Base-by-base conservation (phyloP, 2,329 filamentous ascomycete genomes). In the Aspergillus proliferans region DNA sequence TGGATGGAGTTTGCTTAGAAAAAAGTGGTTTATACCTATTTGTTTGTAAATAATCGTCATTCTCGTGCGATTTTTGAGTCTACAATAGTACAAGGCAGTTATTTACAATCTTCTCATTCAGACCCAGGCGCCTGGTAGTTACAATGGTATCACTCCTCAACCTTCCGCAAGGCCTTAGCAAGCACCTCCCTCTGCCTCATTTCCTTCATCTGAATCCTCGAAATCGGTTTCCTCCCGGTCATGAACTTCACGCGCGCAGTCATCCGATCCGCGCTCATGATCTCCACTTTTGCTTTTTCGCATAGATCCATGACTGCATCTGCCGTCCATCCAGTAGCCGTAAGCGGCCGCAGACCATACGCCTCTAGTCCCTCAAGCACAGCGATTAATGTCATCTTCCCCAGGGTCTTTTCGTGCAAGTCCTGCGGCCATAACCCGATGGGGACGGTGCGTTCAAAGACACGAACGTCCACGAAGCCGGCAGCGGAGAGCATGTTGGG, bases 401-500 rank as follows among this genome's bases (percentile, higher is more conserved):
- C 71, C 19, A 72, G 51, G 1, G 66, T 64, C 30, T 64, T 64
- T 43, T 66, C 61, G 5, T 49, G 58, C 4, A 62, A 54, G 41
- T 71, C 65, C 0, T 62, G 49, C 8, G 66, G 62, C 69, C 69
- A 71, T 6, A 64, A 56, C 1, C 69, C 69, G 14, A 73, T 57
- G 5, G 69, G 69, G 6, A 72, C 56, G 3, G 61, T 63, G 39
- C 67, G 58, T 43, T 72, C 69, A 2, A 66, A 66, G 1, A 67
- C 67, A 19, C 62, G 59, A 4, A 75, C 63, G 33, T 76, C 67
- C 14, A 64, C 67, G 52, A 78, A 75, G 1, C 75, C 75, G 0
- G 70, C 72, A 24, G 67, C 65, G 38, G 63, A 61, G 4, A 78
- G 64, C 12, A 67, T 63, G 0, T 62, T 54, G 3, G 64, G 63